Evolutionary conservation across 768 basidiomycete species (phyloP), one percentile per base, ranked within the genome.

Genomic region (Calocybe indica): DNA sequence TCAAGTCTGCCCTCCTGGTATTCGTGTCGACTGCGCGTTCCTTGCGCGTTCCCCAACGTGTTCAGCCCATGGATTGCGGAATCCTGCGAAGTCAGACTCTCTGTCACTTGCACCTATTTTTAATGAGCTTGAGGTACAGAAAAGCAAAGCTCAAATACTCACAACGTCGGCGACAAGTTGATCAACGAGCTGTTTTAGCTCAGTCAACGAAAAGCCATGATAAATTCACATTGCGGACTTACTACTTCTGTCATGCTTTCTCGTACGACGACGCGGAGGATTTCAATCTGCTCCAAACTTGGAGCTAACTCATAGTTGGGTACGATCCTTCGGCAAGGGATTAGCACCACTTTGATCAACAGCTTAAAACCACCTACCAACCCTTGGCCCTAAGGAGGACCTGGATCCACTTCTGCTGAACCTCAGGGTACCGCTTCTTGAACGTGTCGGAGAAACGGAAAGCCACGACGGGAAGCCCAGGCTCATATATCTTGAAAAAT

Each of bases 111-210:
- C 29, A 90, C 66, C 76, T 87, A 52, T 39, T 52, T 22, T 36
- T 4, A 29, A 10, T 31, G 15, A 6, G 42, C 12, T 5, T 15
- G 6, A 28, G 15, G 34, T 15, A 29, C 33, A 14, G 1, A 9
- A 37, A 12, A 30, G 35, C 14, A 31, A 5, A 42, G 32, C 10
- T 40, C 40, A 45, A 40, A 6, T 22, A 67, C 82, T 63, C 55
- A 87, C 83, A 40, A 92, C 68, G 50, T 92, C 89, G 2, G 65
- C 64, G 14, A 92, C 64, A 15, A 92, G 73, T 46, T 79, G 74
- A 52, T 85, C 82, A 38, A 83, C 53, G 44, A 85, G 70, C 76
- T 83, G 47, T 75, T 48, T 68, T 61, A 71, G 79, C 12, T 13
- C 78, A 41, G 3, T 28, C 2, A 0, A 78, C 55, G 14, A 80